Conservation (phyloP, 768 basidiomycete genomes). For the Boletales sp. region DNA sequence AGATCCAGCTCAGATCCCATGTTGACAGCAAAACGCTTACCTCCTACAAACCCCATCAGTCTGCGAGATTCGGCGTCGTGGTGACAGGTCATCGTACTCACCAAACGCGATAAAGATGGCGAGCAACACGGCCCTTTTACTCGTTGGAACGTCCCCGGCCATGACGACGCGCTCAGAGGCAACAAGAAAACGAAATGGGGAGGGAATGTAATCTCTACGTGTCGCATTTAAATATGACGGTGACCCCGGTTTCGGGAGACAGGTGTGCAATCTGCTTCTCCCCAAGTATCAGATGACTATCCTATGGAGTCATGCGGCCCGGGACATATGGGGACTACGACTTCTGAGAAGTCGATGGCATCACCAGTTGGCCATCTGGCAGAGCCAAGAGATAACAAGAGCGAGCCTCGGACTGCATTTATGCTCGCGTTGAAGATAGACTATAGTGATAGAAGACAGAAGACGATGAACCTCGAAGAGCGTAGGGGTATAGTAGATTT, state of each 20-base stretch:
- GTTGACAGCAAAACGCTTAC: conserved; percentile 8
- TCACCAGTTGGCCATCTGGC: too few species aligned
- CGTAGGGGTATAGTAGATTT: too few species aligned
- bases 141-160: conserved; percentile 52
- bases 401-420: background rate
- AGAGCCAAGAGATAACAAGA: background rate
- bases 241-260: background rate
- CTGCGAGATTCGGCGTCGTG: background rate
- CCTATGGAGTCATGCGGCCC: conserved; percentile 4
- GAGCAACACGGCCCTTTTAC: conserved; percentile 57
- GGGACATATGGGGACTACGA: conserved; percentile 3
- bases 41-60: conserved; percentile 12
- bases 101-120: conserved; percentile 75
- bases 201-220: background rate
- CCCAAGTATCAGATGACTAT: conserved; percentile 15
- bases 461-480: background rate
- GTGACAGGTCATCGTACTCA: conserved; percentile 27
- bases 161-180: conserved; percentile 7
- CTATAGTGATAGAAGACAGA: background rate
- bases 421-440: background rate
- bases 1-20: background rate
- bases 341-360: background rate
- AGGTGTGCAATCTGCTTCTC: background rate
- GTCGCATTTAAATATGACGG: conserved; percentile 9
- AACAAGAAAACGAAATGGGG: background rate